Evolutionary conservation across 1,139 yeast species (phyloP), one percentile per base, ranked within the genome.

Genomic region (Geotrichum klebahnii): DNA sequence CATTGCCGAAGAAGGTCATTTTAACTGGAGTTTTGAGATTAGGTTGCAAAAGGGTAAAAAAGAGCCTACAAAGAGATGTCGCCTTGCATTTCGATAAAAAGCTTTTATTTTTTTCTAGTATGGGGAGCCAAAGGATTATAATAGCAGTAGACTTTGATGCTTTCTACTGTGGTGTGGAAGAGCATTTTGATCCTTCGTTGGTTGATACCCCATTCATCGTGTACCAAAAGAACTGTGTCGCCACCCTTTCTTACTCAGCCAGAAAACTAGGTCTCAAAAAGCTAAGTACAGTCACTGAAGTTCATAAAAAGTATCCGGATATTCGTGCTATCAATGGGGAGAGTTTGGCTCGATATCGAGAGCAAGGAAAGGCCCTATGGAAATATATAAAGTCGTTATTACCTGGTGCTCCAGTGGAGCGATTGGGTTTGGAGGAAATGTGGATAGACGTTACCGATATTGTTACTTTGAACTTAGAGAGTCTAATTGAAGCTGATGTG

Each of bases 341-440:
- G 53, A 61, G 60, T 39, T 56, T 68, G 40, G 56, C 65, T 14
- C 58, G 57, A 50, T 68, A 68, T 51, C 56, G 70, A 8, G 56
- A 54, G 12, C 69, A 68, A 19, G 71, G 72, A 9, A 62, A 61
- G 39, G 55, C 49, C 43, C 56, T 68, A 8, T 62, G 61, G 50
- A 48, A 56, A n/a, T 61, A 61, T 56, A 60, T 67, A 14, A 53
- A 56, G 35, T 50, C 50, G 3, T 26, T 62, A 20, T 55, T 67
- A 14, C 55, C 58, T 19, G 59, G 58, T 1, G 46, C 44, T 10
- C 59, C 63, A 1, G 60, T 68, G 4, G 70, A 68, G 48, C 57
- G 72, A 37, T 57, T 68, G n/a, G 72, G 72, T 1, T 58, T 68
- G 47, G 72, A 68, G 51, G 72, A 68, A 52, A 52, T 68, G 58